Conservation (phyloP, 1,139 yeast genomes). For the Ashbya aceris region DNA sequence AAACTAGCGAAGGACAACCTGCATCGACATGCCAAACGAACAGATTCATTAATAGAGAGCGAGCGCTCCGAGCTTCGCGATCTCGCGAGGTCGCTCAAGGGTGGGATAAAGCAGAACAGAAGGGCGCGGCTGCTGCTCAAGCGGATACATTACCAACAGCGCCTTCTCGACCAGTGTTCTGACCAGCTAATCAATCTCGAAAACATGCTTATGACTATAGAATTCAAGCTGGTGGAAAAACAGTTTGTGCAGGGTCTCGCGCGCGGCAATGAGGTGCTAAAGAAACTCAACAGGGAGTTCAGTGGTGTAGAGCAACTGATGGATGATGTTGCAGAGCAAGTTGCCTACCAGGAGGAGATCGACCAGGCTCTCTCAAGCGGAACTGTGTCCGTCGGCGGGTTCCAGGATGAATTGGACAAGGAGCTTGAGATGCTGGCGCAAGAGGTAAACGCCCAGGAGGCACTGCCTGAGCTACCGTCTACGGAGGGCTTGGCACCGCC, state of each 20-base stretch:
- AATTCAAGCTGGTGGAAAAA: constrained; percentile 79
- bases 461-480: constrained; percentile 15
- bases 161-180: constrained; percentile 57
- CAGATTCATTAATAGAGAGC: constrained; percentile 41
- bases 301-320: constrained; percentile 69
- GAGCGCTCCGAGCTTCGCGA: constrained; percentile 26
- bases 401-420: constrained; percentile 47
- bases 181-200: constrained; percentile 74
- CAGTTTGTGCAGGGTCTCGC: constrained; percentile 73
- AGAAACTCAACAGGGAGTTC: constrained; percentile 68
- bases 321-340: constrained; percentile 80
- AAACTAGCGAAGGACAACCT: constrained; percentile 83
- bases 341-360: constrained; percentile 63
- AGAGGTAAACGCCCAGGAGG: constrained; percentile 26
- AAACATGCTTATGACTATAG: constrained; percentile 62
- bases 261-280: constrained; percentile 71
- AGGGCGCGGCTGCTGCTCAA: constrained; percentile 56
- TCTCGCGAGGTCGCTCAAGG: constrained; percentile 18
- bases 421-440: constrained; percentile 39
- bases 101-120: constrained; percentile 31
- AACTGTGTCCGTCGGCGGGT: constrained; percentile 32
- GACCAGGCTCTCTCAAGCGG: constrained; percentile 40
- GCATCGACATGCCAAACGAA: constrained; percentile 60
- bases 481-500: constrained; percentile 12
- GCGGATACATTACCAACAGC: constrained; percentile 74